A percentile compares a stretch with the other conserved stretches of the same genome.
These are phyloP conservation scores for Kwoniella mangroviensis DNA, from an alignment of 768 basidiomycete genomes.

Conservation along the genomic window DNA sequence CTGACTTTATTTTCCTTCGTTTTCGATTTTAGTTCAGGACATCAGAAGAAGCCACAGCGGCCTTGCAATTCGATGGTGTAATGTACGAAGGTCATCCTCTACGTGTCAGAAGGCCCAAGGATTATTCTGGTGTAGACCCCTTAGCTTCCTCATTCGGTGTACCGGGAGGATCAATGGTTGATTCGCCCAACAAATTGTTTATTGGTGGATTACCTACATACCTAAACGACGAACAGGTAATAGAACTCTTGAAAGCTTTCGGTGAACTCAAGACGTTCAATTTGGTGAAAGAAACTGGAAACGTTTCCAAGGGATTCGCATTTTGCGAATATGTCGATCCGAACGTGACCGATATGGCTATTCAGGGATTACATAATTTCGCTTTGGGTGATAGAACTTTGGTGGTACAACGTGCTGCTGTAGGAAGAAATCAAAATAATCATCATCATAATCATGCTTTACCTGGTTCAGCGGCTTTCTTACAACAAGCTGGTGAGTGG, in stretches of 20 bases:
- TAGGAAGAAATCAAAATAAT: conserved; percentile 62
- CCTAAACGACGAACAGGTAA: conserved; percentile 96
- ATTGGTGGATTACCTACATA: conserved; percentile 94
- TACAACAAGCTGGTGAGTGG: conserved; percentile 33
- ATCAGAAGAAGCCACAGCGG: conserved; percentile 92
- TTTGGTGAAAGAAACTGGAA: conserved; percentile 87
- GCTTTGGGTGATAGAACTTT: conserved; percentile 93
- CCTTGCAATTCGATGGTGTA: conserved; percentile 96
- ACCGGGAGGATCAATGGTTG: conserved; percentile 91
- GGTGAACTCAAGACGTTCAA: conserved; percentile 98
- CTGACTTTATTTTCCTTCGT: background rate
- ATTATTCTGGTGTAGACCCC: conserved; percentile 79
- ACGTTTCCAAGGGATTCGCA: conserved; percentile 93
- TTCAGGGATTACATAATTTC: conserved; percentile 95
- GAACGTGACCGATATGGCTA: conserved; percentile 88
- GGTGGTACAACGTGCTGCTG: conserved; percentile 94
- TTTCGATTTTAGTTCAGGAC: conserved; percentile 79
- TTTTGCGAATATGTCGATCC: conserved; percentile 98
- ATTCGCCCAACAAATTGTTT: conserved; percentile 97
- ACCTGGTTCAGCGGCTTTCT: conserved; percentile 38
- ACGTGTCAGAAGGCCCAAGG: conserved; percentile 96
- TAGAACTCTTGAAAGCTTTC: conserved; percentile 95
- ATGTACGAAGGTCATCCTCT: conserved; percentile 94
- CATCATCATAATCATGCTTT: conserved; percentile 31
- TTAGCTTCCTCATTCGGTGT: conserved; percentile 79